phyloP scores from a whole-genome alignment of 441 rosid species.

The Euphorbia celastroides region DNA sequence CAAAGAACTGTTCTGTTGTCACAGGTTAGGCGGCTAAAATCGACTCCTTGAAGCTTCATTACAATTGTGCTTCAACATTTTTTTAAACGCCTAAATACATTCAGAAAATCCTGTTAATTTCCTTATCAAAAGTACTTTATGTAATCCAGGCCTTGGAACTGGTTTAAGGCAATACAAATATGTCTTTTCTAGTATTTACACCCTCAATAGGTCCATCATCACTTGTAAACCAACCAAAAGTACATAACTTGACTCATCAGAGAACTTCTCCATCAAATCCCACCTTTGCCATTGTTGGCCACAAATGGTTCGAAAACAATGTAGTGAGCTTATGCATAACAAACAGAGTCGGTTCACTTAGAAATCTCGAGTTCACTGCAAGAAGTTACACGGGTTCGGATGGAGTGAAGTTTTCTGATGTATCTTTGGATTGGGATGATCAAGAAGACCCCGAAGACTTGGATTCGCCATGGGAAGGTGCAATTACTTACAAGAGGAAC shows the following conservation, averaged over 20 bases:
- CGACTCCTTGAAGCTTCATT: background rate
- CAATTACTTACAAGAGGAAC: conserved; percentile 67
- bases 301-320: conserved; percentile 11
- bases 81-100: background rate
- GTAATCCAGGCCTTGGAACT: background rate
- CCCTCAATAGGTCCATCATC: conserved; percentile 24
- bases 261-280: conserved; percentile 17
- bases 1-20: background rate
- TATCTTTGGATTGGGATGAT: conserved; percentile 59
- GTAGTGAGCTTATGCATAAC: conserved; percentile 4
- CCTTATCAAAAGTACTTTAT: background rate
- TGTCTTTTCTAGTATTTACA: conserved; percentile 40
- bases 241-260: conserved; percentile 8
- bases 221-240: conserved; percentile 13
- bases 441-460: conserved; percentile 38
- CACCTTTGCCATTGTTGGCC: conserved; percentile 9
- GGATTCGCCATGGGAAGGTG: conserved; percentile 86
- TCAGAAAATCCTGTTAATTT: background rate
- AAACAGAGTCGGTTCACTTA: conserved; percentile 16
- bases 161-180: conserved; percentile 21
- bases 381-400: conserved; percentile 20
- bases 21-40: conserved; percentile 9
- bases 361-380: conserved; percentile 16
- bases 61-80: background rate
- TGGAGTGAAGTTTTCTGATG: conserved; percentile 34